Evolutionary conservation across 306 rosid genomes (phyloP).

Genomic region (Amphicarpaea edgeworthii): DNA sequence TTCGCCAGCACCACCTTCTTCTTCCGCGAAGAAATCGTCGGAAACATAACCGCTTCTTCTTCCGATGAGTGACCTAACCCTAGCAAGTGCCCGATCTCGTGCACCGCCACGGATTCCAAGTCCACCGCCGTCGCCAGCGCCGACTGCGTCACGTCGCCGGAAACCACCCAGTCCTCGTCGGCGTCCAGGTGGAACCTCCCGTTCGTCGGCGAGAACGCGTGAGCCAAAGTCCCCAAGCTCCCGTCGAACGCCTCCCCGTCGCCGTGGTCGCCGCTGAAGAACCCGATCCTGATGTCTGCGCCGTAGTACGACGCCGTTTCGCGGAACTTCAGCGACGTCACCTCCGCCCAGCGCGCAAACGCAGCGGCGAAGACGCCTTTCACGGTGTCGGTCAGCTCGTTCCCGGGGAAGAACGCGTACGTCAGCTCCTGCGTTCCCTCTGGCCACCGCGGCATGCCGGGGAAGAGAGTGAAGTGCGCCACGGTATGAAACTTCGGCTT

Average conservation of each 20-base stretch:
- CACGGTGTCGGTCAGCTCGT: slow-evolving; percentile 42
- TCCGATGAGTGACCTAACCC: slow-evolving; percentile 78
- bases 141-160: slow-evolving; percentile 56
- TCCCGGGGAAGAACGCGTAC: slow-evolving; percentile 58
- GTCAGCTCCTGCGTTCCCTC: slow-evolving; percentile 49
- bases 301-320: slow-evolving; percentile 32
- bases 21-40: slow-evolving; percentile 63
- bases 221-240: slow-evolving; percentile 71
- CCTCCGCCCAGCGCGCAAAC: slow-evolving; percentile 67
- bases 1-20: slow-evolving; percentile 58
- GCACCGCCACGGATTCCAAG: slow-evolving; percentile 80
- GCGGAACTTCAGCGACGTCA: slow-evolving; percentile 59
- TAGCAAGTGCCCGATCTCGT: slow-evolving; percentile 79
- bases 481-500: slow-evolving; percentile 60
- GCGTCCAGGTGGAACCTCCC: slow-evolving; percentile 71
- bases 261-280: slow-evolving; percentile 73
- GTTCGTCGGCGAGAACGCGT: slow-evolving; percentile 80
- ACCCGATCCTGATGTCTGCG: slow-evolving; percentile 64
- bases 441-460: slow-evolving; percentile 73
- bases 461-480: slow-evolving; percentile 63
- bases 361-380: slow-evolving; percentile 62
- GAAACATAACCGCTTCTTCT: slow-evolving; percentile 71
- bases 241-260: slow-evolving; percentile 83
- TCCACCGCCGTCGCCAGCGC: slow-evolving; percentile 59
- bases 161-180: slow-evolving; percentile 67